A percentile compares a stretch with the other conserved stretches of the same genome.
These are phyloP conservation scores for Echria macrotheca DNA, from an alignment of 495 filamentous ascomycete species.

Conservation along the genomic window DNA sequence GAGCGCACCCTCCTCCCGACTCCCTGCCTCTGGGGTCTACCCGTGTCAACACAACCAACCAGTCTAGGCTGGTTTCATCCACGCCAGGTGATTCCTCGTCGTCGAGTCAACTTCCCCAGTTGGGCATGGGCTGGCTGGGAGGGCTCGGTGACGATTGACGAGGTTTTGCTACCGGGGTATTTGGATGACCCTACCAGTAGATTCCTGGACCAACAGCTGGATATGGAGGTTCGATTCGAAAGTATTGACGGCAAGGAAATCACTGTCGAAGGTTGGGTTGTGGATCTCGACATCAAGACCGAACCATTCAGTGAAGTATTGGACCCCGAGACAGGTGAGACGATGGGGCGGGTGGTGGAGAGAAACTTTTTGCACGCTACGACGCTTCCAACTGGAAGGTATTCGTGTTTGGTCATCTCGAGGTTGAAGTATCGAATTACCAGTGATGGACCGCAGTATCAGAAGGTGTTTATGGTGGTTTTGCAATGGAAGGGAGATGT, in stretches of 20 bases:
- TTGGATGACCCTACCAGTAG: neutral
- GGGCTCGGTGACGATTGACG: slow-evolving; percentile 1
- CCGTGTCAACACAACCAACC: slow-evolving; percentile 3
- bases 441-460: neutral
- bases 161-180: neutral
- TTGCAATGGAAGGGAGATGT: slow-evolving; percentile 2
- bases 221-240: slow-evolving; percentile 6
- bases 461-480: slow-evolving; percentile 12
- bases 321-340: neutral
- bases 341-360: slow-evolving; percentile 13
- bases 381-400: slow-evolving; percentile 10
- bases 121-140: slow-evolving; percentile 20
- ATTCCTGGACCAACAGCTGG: neutral
- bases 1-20: slow-evolving; percentile 6
- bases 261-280: slow-evolving; percentile 3
- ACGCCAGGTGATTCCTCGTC: neutral
- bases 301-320: slow-evolving; percentile 17
- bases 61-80: slow-evolving; percentile 14
- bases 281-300: slow-evolving; percentile 7
- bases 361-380: slow-evolving; percentile 17
- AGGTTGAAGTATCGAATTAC: neutral
- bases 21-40: slow-evolving; percentile 18
- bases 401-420: slow-evolving; percentile 10
- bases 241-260: neutral
- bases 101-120: slow-evolving; percentile 9